A percentile compares a stretch with the other conserved stretches of the same genome.
These are phyloP conservation scores for Alternaria postmessia DNA, from an alignment of 2,329 filamentous ascomycete genomes.

Conservation along the genomic window DNA sequence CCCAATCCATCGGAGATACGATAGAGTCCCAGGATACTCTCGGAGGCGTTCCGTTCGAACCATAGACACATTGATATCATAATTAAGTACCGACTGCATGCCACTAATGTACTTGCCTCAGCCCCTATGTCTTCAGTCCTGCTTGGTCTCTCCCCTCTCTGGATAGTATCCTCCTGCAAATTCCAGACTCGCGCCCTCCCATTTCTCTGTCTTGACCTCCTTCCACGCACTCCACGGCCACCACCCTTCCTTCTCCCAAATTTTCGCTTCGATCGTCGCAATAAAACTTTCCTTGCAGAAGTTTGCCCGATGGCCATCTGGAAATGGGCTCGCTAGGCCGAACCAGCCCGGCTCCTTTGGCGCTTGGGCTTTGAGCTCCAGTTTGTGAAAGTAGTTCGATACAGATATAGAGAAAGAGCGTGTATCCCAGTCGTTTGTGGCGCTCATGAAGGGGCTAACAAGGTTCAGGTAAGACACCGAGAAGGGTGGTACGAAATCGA, in stretches of 20 bases:
- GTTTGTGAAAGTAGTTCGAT: constrained; percentile 50
- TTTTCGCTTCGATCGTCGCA: constrained; percentile 54
- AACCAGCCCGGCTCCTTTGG: constrained; percentile 56
- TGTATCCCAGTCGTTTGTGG: constrained; percentile 51
- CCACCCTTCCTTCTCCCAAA: constrained; percentile 51
- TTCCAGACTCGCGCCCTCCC: constrained; percentile 57
- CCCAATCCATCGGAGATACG: not conserved
- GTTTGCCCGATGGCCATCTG: constrained; percentile 56
- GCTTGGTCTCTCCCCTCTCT: constrained; percentile 50
- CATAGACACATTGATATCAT: not conserved
- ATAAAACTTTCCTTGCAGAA: constrained; percentile 58
- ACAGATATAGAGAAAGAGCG: constrained; percentile 52
- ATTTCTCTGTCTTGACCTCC: constrained; percentile 50
- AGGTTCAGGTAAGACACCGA: constrained; percentile 44
- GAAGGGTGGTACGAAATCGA: constrained; percentile 58
- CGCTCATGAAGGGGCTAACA: constrained; percentile 54
- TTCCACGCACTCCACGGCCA: constrained; percentile 50
- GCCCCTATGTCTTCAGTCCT: constrained; percentile 22
- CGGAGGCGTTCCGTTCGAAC: not conserved
- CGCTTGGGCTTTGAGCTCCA: constrained; percentile 53
- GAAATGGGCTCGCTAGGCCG: constrained; percentile 56
- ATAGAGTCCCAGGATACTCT: not conserved
- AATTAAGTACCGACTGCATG: not conserved
- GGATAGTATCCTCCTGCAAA: constrained; percentile 60
- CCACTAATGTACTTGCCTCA: not conserved